Evolutionary conservation across 2,329 filamentous ascomycete species (phyloP).

Genomic region (Colletotrichum viniferum): DNA sequence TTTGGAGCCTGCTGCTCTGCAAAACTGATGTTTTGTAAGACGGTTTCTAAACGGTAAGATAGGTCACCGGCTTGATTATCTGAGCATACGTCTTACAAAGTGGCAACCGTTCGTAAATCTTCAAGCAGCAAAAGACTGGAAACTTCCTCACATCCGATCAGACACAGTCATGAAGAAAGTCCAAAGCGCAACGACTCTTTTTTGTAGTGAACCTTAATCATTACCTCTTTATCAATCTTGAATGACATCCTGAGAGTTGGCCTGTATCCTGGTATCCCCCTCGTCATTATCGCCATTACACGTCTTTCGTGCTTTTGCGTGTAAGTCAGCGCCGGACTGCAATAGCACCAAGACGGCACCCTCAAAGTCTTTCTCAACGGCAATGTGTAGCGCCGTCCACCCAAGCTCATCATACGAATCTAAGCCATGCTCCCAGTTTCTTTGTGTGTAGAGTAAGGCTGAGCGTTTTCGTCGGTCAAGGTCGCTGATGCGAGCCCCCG

Average conservation of each 20-base stretch:
- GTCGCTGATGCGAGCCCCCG: not conserved
- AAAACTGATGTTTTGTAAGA: not conserved
- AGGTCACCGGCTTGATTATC: no score
- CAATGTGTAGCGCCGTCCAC: not conserved
- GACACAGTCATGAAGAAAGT: not conserved
- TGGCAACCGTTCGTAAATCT: no score
- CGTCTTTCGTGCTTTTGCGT: not conserved
- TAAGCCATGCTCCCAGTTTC: not conserved
- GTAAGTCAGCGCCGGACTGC: not conserved
- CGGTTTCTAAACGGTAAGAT: no score
- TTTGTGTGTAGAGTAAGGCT: not conserved
- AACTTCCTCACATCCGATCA: not conserved
- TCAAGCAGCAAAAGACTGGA: not conserved
- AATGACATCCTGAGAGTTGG: not conserved
- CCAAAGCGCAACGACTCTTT: not conserved
- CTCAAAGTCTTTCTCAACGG: not conserved
- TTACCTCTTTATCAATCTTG: not conserved
- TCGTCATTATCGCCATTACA: not conserved
- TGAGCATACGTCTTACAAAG: no score
- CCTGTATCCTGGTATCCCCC: not conserved
- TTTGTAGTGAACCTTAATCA: not conserved
- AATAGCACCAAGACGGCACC: not conserved
- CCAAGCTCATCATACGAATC: not conserved
- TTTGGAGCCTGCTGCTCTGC: not conserved
- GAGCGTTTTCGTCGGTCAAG: not conserved